These are phyloP conservation scores for Aureobasidium sp. DNA, from an alignment of 2,329 filamentous ascomycete species.

Conservation along the genomic window DNA sequence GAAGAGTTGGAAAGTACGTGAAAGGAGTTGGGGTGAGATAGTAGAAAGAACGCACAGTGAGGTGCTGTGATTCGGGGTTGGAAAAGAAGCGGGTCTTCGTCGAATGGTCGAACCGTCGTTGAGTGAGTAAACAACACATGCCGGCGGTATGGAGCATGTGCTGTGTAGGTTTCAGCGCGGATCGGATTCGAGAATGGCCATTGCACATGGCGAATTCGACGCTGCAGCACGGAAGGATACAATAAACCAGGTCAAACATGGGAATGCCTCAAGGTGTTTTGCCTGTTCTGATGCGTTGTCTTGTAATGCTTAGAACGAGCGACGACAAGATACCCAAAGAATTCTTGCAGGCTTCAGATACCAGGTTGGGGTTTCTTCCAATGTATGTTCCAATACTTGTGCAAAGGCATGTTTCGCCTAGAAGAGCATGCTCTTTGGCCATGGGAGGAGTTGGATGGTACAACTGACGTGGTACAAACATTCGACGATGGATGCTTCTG, in stretches of 20 bases:
- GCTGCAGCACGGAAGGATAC: background rate
- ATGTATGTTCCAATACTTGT: background rate
- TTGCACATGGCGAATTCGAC: background rate
- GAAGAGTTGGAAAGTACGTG: background rate
- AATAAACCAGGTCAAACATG: background rate
- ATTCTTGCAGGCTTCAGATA: background rate
- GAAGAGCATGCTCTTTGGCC: background rate
- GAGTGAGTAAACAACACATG: background rate
- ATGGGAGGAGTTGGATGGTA: background rate
- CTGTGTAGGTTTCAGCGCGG: background rate
- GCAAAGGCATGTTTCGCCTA: background rate
- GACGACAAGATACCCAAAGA: background rate
- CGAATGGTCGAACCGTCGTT: background rate
- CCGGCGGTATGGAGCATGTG: background rate
- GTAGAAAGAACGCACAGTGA: background rate
- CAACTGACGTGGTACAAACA: background rate
- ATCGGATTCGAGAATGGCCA: background rate
- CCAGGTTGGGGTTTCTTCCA: background rate
- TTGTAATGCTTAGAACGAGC: background rate
- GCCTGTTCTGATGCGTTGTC: background rate
- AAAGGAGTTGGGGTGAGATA: background rate
- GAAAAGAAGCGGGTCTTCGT: background rate
- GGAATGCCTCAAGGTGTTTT: background rate
- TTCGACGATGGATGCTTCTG: background rate
- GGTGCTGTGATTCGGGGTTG: background rate